A percentile compares a stretch with the other conserved stretches of the same genome.
Evolutionary conservation across 768 basidiomycete genomes (phyloP).

Genomic region (Panellus pusillus): DNA sequence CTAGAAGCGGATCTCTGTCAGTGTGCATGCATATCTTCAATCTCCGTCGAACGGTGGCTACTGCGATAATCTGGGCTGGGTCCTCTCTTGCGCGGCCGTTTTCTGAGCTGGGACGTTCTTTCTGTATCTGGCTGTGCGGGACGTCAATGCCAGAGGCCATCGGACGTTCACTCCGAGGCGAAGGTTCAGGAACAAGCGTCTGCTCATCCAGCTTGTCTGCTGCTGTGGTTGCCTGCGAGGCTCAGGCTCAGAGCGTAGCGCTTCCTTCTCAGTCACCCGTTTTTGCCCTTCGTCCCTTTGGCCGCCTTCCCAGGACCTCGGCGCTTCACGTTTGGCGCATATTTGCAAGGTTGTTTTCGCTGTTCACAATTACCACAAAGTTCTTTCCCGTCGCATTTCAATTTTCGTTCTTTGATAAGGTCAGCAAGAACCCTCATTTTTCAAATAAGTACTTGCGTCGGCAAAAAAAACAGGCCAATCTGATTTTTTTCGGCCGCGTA

Average conservation of each 20-base stretch:
- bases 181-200: conserved; percentile 30
- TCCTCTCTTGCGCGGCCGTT: not conserved
- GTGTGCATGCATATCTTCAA: not conserved
- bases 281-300: conserved; percentile 55
- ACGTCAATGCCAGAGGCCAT: not conserved
- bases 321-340: conserved; percentile 51
- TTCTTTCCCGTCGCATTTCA: conserved; percentile 67
- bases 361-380: conserved; percentile 65
- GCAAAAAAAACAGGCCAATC: conserved; percentile 77
- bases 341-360: conserved; percentile 53
- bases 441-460: conserved; percentile 47
- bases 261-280: conserved; percentile 9
- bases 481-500: conserved; percentile 46
- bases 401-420: conserved; percentile 58
- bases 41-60: conserved; percentile 3
- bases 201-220: conserved; percentile 23
- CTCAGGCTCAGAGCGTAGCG: conserved; percentile 12
- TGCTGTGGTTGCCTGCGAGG: conserved; percentile 12
- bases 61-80: conserved; percentile 3
- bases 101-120: not conserved
- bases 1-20: conserved; percentile 21
- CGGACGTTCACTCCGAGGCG: conserved; percentile 21
- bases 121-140: conserved; percentile 9
- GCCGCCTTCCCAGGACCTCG: conserved; percentile 78
- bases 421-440: not conserved